Percentiles rank a stretch among this genome's conserved stretches.
These are phyloP conservation scores for Rhinocladiella mackenziei DNA, from an alignment of 2,329 filamentous ascomycete genomes.

Conservation along the genomic window DNA sequence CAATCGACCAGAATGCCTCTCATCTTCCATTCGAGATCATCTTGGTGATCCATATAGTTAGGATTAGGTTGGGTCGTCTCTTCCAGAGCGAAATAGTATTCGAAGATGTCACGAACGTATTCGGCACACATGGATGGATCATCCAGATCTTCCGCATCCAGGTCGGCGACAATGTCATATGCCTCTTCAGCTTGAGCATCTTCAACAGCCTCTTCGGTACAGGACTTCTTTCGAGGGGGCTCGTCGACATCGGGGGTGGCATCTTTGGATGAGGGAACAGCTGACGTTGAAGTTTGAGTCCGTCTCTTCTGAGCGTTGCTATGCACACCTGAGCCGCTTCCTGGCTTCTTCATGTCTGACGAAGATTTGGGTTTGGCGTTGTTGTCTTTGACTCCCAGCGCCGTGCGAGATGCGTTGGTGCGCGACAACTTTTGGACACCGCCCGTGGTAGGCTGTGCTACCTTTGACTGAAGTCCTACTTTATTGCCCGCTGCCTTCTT, in stretches of 20 bases:
- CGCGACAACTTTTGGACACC: conserved; percentile 70
- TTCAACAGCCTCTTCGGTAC: conserved; percentile 49
- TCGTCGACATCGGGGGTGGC: conserved; percentile 54
- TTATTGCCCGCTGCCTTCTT: conserved; percentile 69
- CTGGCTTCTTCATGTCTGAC: conserved; percentile 65
- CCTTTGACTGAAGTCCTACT: conserved; percentile 71
- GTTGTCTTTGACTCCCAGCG: conserved; percentile 61
- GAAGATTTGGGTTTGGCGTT: conserved; percentile 56
- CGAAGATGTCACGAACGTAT: conserved; percentile 95
- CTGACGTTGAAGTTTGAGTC: conserved; percentile 45
- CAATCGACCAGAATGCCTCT: conserved; percentile 95
- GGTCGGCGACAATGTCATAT: conserved; percentile 46
- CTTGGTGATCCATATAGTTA: conserved; percentile 91
- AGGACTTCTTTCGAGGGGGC: conserved; percentile 64
- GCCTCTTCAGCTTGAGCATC: conserved; percentile 36
- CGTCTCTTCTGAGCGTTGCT: conserved; percentile 65
- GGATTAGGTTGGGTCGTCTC: conserved; percentile 77
- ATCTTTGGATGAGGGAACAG: conserved; percentile 53
- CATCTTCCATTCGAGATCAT: conserved; percentile 97
- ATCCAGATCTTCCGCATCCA: conserved; percentile 83
- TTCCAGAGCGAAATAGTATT: conserved; percentile 88
- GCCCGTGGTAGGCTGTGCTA: conserved; percentile 64
- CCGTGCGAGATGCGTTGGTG: conserved; percentile 58
- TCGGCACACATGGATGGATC: conserved; percentile 98
- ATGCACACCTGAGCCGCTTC: conserved; percentile 66